Conservation (phyloP, 1,284 basidiomycete genomes). For the Boletus semigastroideus region DNA sequence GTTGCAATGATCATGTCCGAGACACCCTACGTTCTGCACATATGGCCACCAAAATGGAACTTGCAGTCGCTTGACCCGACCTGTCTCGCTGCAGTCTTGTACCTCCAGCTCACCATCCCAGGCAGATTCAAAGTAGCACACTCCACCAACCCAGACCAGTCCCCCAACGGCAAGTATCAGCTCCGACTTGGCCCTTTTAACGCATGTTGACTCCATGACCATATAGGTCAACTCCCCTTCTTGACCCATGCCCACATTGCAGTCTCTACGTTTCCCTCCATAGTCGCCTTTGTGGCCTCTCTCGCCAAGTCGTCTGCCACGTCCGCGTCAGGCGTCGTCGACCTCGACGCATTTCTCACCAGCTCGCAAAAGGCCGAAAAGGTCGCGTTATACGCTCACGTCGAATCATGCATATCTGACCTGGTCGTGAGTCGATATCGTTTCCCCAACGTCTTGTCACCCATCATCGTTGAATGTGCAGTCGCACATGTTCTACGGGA, state of each 20-base stretch:
- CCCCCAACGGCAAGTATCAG: constrained; percentile 62
- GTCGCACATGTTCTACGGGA: constrained; percentile 61
- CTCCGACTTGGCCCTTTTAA: not conserved
- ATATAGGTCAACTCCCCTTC: constrained; percentile 71
- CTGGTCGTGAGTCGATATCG: constrained; percentile 54
- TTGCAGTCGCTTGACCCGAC: constrained; percentile 64
- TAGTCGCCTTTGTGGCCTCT: constrained; percentile 59
- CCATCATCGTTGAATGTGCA: constrained; percentile 24
- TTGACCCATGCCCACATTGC: constrained; percentile 55
- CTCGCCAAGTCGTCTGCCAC: constrained; percentile 36
- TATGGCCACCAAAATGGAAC: constrained; percentile 68
- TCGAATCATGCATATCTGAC: constrained; percentile 66
- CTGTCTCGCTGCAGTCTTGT: constrained; percentile 62
- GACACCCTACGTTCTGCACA: constrained; percentile 42
- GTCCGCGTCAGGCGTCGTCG: constrained; percentile 28
- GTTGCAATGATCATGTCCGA: constrained; percentile 18
- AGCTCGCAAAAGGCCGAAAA: constrained; percentile 49
- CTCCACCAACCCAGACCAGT: constrained; percentile 68
- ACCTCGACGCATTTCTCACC: constrained; percentile 49
- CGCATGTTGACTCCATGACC: constrained; percentile 4
- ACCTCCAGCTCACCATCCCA: constrained; percentile 65
- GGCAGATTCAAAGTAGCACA: constrained; percentile 60
- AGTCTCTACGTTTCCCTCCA: constrained; percentile 55
- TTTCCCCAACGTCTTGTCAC: constrained; percentile 1
- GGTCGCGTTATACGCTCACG: constrained; percentile 62